Percentiles rank a stretch among this genome's conserved stretches.
Conservation (phyloP, 441 rosid genomes). For the Syzygium syzygioides region DNA sequence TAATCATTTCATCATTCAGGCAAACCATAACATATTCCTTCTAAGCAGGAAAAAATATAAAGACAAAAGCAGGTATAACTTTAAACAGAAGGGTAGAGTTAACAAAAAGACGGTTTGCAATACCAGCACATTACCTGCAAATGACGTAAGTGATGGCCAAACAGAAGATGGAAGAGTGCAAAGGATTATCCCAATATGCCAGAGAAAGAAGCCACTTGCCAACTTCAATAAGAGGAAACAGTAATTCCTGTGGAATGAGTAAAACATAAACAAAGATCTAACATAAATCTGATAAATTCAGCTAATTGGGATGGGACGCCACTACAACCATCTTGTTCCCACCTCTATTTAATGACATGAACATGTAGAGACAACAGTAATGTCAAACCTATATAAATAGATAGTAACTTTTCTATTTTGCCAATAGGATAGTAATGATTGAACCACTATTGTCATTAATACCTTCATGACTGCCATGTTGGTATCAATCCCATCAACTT, state of each 20-base stretch:
- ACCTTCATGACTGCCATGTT: conserved; percentile 98
- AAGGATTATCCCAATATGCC: conserved; percentile 69
- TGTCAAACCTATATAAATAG: not conserved
- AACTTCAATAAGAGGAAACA: conserved; percentile 57
- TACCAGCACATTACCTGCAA: conserved; percentile 37
- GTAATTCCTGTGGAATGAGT: conserved; percentile 48
- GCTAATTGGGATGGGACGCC: not conserved
- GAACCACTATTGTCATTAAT: conserved; percentile 1
- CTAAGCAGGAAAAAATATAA: not conserved
- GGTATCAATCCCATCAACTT: conserved; percentile 90
- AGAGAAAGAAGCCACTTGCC: conserved; percentile 54
- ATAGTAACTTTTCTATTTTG: not conserved
- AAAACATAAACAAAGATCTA: not conserved
- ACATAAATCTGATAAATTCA: not conserved
- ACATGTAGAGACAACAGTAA: not conserved
- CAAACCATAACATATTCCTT: not conserved
- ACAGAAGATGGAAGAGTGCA: conserved; percentile 72
- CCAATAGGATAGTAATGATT: not conserved
- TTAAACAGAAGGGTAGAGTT: not conserved
- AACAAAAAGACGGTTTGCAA: not conserved
- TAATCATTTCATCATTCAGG: not conserved
- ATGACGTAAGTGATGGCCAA: conserved; percentile 49
- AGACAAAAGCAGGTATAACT: not conserved
- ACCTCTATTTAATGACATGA: not conserved
- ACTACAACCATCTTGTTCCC: not conserved